A percentile compares a stretch with the other conserved stretches of the same genome.
phyloP scores from a whole-genome alignment of 441 rosid genomes.

The Metrosideros polymorpha region DNA sequence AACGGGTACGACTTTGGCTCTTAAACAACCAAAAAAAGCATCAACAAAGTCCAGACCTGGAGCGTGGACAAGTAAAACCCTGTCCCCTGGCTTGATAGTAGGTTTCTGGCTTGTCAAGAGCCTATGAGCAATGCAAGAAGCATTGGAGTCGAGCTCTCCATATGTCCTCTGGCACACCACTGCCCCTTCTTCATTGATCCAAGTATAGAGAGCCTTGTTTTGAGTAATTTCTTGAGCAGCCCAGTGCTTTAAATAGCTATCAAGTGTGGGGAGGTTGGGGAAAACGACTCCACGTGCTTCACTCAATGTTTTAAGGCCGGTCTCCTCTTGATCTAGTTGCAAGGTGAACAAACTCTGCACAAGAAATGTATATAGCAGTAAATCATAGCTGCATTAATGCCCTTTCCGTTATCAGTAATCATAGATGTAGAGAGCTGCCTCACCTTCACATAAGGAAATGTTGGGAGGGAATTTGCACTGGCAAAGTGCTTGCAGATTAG shows the following conservation, averaged over 20 bases:
- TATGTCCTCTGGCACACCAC: conserved; percentile 37
- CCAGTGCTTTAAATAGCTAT: conserved; percentile 58
- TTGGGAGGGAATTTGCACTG: conserved; percentile 21
- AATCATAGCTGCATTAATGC: background rate
- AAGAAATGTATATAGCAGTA: background rate
- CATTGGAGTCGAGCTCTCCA: conserved; percentile 37
- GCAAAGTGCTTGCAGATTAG: conserved; percentile 60
- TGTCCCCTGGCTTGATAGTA: conserved; percentile 46
- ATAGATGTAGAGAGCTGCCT: background rate
- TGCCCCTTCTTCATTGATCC: conserved; percentile 53
- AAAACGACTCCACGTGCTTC: conserved; percentile 45
- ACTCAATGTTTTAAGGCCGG: conserved; percentile 17
- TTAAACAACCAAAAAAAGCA: conserved; percentile 63
- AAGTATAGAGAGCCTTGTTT: conserved; percentile 35
- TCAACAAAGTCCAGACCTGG: conserved; percentile 68
- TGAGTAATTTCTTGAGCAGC: conserved; percentile 26
- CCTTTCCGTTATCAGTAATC: background rate
- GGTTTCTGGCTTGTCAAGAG: conserved; percentile 44
- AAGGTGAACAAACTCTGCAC: conserved; percentile 45
- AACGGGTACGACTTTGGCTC: conserved; percentile 56
- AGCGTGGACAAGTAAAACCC: conserved; percentile 49
- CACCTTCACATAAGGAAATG: conserved; percentile 53
- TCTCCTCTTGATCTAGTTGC: conserved; percentile 18
- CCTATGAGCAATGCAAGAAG: conserved; percentile 43
- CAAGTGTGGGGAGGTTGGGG: conserved; percentile 44